Percentiles rank a stretch among this genome's conserved stretches.
These are phyloP conservation scores for Phytopythium helicoides DNA, from an alignment of 352 stramenopile species.

Conservation along the genomic window DNA sequence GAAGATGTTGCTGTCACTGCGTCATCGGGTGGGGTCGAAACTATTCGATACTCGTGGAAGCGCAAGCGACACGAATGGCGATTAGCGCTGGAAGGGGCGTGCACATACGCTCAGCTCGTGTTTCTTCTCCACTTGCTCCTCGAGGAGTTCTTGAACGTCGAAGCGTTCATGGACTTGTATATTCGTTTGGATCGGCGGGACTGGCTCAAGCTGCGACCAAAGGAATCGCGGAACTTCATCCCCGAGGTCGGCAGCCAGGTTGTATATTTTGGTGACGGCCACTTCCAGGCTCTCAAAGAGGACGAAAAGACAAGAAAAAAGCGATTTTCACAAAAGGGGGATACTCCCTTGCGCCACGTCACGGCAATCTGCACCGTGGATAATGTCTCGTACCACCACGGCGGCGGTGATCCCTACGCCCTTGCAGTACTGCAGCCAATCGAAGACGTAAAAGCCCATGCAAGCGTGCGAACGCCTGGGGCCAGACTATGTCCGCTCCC, in stretches of 20 bases:
- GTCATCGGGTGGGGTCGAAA: conserved; percentile 43
- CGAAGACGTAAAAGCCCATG: conserved; percentile 20
- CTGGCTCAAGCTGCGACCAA: conserved; percentile 73
- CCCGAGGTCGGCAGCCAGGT: conserved; percentile 61
- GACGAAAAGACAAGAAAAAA: conserved; percentile 78
- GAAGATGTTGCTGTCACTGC: conserved; percentile 49
- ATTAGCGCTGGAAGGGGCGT: conserved; percentile 54
- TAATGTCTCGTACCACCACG: conserved; percentile 75
- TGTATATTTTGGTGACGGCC: conserved; percentile 80
- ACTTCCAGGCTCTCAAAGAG: conserved; percentile 74
- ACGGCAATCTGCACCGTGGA: conserved; percentile 63
- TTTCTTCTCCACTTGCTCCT: conserved; percentile 72
- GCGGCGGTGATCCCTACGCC: conserved; percentile 78
- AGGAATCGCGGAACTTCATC: conserved; percentile 76
- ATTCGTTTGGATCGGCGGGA: conserved; percentile 67
- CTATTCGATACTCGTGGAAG: conserved; percentile 67
- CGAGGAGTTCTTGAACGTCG: conserved; percentile 75
- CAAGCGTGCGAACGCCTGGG: conserved; percentile 28
- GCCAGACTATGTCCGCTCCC: conserved; percentile 59
- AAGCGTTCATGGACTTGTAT: conserved; percentile 79
- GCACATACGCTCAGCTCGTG: conserved; percentile 70
- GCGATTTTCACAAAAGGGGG: conserved; percentile 68
- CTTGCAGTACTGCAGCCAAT: conserved; percentile 51
- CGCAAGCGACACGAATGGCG: conserved; percentile 74
- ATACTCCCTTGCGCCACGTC: conserved; percentile 38